These are phyloP conservation scores for Mycosphaerella sp. DNA, from an alignment of 2,329 filamentous ascomycete species.

Conservation along the genomic window DNA sequence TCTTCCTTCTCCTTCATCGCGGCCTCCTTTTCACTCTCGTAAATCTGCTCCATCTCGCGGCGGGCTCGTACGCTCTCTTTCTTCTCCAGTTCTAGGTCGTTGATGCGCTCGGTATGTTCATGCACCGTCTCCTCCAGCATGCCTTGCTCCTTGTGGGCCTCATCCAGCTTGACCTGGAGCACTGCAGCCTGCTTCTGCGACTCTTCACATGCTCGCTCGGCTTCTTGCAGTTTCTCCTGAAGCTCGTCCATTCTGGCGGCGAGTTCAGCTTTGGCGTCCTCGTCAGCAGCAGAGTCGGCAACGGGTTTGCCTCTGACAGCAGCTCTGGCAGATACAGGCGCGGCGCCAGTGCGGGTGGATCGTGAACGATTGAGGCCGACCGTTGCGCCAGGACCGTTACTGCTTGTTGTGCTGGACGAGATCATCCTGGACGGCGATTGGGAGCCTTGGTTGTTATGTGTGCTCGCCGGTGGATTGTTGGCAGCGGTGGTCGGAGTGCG, in stretches of 20 bases:
- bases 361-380: constrained; percentile 42
- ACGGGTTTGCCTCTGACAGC: constrained; percentile 51
- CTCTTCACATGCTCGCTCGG: constrained; percentile 68
- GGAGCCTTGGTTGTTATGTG: constrained; percentile 10
- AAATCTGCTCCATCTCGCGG: constrained; percentile 85
- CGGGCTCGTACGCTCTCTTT: constrained; percentile 75
- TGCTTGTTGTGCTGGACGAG: constrained; percentile 9
- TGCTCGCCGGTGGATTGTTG: background rate
- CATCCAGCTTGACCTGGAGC: constrained; percentile 77
- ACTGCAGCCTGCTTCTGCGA: constrained; percentile 73
- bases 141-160: constrained; percentile 72
- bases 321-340: constrained; percentile 67
- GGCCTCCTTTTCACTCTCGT: constrained; percentile 80
- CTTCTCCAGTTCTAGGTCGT: constrained; percentile 75
- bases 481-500: constrained; percentile 16
- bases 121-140: constrained; percentile 83
- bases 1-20: constrained; percentile 91
- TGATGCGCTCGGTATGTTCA: constrained; percentile 77
- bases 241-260: constrained; percentile 75
- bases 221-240: constrained; percentile 72
- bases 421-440: constrained; percentile 22
- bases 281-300: constrained; percentile 35
- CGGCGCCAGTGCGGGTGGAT: constrained; percentile 56
- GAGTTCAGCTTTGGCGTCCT: constrained; percentile 72
- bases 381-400: constrained; percentile 14